Percentiles rank a stretch among this genome's conserved stretches.
These are phyloP conservation scores for Magnolia officinalis DNA, from an alignment of 164 flowering plant genomes.

Conservation along the genomic window DNA sequence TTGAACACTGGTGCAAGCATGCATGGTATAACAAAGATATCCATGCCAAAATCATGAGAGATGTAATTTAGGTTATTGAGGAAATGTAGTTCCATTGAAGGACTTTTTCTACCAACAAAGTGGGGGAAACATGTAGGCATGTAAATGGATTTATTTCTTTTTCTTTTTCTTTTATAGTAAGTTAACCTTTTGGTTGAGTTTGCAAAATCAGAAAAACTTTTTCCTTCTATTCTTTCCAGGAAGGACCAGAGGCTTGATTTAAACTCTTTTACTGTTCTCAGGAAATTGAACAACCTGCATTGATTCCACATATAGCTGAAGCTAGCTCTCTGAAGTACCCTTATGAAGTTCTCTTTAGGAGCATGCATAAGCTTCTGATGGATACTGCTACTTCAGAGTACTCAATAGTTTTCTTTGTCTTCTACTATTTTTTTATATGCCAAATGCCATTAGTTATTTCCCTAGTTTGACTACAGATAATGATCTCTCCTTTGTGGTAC, in stretches of 20 bases:
- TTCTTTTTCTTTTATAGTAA: too few species aligned
- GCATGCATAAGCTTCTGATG: constrained; percentile 96
- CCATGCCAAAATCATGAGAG: too few species aligned
- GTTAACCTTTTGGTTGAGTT: too few species aligned
- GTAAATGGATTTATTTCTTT: too few species aligned
- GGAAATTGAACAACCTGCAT: constrained; percentile 97
- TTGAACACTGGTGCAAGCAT: too few species aligned
- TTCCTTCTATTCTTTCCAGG: too few species aligned
- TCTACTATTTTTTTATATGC: constrained; percentile 5
- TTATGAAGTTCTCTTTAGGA: constrained; percentile 95
- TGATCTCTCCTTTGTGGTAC: constrained; percentile 17
- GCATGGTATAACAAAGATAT: too few species aligned
- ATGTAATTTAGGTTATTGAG: too few species aligned
- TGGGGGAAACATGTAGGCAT: too few species aligned
- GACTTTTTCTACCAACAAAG: too few species aligned
- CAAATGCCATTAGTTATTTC: constrained; percentile 2
- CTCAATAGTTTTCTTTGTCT: constrained; percentile 16
- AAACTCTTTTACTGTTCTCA: constrained; percentile 22
- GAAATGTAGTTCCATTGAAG: too few species aligned
- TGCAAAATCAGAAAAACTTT: too few species aligned
- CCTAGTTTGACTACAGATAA: background rate
- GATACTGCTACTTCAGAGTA: constrained; percentile 99
- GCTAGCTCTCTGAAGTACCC: constrained; percentile 91
- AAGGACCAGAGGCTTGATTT: background rate
- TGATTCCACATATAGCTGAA: constrained; percentile 99